Evolutionary conservation across 2,329 filamentous ascomycete species (phyloP).

Genomic region (Blastomyces silverae): DNA sequence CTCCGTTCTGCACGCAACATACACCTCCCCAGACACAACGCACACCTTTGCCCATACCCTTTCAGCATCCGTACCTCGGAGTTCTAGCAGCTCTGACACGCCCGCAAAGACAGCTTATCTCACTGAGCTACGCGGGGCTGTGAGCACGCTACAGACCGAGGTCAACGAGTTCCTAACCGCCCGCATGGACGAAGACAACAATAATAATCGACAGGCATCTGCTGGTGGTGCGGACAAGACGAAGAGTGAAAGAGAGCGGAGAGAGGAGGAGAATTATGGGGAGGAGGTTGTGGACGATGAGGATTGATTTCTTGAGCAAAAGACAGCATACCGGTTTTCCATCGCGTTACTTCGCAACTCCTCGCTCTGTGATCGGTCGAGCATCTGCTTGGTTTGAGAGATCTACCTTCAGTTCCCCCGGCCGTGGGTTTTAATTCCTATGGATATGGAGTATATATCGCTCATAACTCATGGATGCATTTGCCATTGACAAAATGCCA

Average conservation of each 20-base stretch:
- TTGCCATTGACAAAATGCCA: neutral
- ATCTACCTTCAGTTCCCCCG: neutral
- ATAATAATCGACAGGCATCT: constrained; percentile 29
- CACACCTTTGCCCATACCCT: constrained; percentile 33
- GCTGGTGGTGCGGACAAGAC: constrained; percentile 18
- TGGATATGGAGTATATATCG: neutral
- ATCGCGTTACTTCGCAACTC: neutral
- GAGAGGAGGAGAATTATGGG: constrained; percentile 62
- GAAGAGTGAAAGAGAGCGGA: constrained; percentile 32
- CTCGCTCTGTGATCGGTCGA: neutral
- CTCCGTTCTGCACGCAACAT: constrained; percentile 22
- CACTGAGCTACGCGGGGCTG: constrained; percentile 44
- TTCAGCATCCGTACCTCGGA: constrained; percentile 21
- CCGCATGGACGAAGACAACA: constrained; percentile 57
- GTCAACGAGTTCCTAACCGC: constrained; percentile 55
- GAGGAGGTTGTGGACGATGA: constrained; percentile 70
- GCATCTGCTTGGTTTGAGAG: neutral
- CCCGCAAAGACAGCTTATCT: constrained; percentile 50
- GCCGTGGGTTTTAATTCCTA: neutral
- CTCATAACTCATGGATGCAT: neutral
- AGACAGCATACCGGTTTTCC: neutral
- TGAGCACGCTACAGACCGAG: constrained; percentile 49
- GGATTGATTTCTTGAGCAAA: constrained; percentile 28
- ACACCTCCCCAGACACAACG: constrained; percentile 28
- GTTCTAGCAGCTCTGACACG: constrained; percentile 21